Percentiles rank a stretch among this genome's conserved stretches.
Evolutionary conservation across 2,329 filamentous ascomycete species (phyloP).

Genomic region (Didymella pomorum): DNA sequence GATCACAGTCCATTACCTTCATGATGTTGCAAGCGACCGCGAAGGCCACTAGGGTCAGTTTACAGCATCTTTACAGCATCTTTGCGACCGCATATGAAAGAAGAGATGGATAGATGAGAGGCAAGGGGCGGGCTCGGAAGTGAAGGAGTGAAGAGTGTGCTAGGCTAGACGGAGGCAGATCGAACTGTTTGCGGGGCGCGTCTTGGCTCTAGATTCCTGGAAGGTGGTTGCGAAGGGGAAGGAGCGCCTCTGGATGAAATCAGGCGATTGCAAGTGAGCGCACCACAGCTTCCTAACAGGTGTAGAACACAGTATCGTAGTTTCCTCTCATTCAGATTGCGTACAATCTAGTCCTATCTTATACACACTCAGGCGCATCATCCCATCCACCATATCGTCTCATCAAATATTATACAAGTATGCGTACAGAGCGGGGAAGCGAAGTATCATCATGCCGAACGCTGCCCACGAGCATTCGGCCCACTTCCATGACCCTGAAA

Average conservation of each 20-base stretch:
- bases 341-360: conserved; percentile 7
- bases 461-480: not conserved
- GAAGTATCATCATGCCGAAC: conserved; percentile 28
- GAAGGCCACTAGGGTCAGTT: not conserved
- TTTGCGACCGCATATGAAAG: not conserved
- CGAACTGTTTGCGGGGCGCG: no score
- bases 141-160: no score
- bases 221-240: no score
- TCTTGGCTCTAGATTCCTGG: no score
- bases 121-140: no score
- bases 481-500: conserved; percentile 14
- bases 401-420: conserved; percentile 25
- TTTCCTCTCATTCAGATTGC: not conserved
- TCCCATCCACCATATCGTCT: conserved; percentile 3
- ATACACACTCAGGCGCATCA: conserved; percentile 7
- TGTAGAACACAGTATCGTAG: not conserved
- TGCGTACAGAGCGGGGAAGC: conserved; percentile 42
- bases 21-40: not conserved
- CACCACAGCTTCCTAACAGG: not conserved
- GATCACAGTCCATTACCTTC: not conserved
- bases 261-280: not conserved
- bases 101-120: not conserved
- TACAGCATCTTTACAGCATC: not conserved
- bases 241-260: no score
- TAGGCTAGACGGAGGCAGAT: no score